Evolutionary conservation across 116 monocot genomes (phyloP).

Genomic region (Zostera marina): DNA sequence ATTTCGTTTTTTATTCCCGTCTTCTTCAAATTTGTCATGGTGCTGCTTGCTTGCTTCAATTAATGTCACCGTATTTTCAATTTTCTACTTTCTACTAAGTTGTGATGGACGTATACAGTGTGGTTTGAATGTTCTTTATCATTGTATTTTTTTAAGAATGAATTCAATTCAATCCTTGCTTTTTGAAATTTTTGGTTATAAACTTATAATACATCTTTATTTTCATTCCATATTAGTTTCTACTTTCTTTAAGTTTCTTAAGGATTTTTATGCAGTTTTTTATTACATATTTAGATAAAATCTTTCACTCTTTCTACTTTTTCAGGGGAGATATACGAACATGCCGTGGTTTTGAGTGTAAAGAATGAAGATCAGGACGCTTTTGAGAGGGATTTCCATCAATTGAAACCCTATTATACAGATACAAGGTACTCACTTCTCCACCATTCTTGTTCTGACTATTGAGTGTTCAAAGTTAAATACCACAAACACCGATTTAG

Average conservation of each 20-base stretch:
- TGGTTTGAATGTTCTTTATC: too few species aligned
- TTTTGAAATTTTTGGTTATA: not conserved
- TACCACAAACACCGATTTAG: too few species aligned
- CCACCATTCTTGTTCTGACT: not conserved
- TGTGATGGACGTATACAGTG: too few species aligned
- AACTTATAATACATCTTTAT: too few species aligned
- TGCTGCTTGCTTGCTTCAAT: not conserved
- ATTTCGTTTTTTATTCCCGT: too few species aligned
- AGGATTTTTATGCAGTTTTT: not conserved
- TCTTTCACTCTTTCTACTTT: not conserved
- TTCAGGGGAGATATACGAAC: constrained; percentile 93
- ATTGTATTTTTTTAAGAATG: not conserved
- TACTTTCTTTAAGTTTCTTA: not conserved
- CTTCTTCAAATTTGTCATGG: too few species aligned
- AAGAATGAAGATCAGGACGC: constrained; percentile 91
- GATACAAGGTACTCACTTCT: constrained; percentile 44
- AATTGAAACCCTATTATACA: constrained; percentile 90
- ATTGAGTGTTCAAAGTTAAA: too few species aligned
- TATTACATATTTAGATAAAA: not conserved
- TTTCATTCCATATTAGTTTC: not conserved
- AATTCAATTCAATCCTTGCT: not conserved
- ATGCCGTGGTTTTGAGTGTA: constrained; percentile 88
- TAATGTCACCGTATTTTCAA: not conserved
- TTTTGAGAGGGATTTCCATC: constrained; percentile 97
- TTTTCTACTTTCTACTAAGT: not conserved